Evolutionary conservation across 139 green algal species (phyloP), one percentile per base, ranked within the genome.

Genomic region (Chlorella sorokiniana): DNA sequence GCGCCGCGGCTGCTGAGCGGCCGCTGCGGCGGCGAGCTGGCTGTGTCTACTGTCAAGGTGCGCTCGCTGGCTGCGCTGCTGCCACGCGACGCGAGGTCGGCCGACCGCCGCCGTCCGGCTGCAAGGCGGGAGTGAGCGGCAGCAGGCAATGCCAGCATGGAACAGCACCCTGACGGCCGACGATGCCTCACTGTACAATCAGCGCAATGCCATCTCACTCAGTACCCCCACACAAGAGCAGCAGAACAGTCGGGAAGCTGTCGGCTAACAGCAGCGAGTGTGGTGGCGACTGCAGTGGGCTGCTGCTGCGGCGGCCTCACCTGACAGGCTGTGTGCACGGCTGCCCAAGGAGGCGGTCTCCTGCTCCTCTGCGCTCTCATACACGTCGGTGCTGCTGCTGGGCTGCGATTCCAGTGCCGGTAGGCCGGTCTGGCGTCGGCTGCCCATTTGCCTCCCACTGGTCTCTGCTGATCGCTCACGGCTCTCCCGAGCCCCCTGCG

Each of bases 31-130:
- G 56, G 52, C 7, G 54, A 69, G 73, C 52, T 68, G 59, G 54
- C 73, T 22, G 73, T 79, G 54, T 79, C 73, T 3, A 35, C 29
- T 2, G 7, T 22, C 2, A 29, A 22, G 23, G 18, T 59, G 41
- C 70, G 48, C 35, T 44, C 54, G 73, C 73, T 79, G 25, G 73
- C 54, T 1, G 29, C 54, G 54, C 73, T 79, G 52, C 73, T 79
- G 11, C 52, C 27, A 4, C 40, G 73, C 0, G 73, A 79, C 3
- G 11, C 37, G 0, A 48, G 9, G 7, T 64, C 73, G 6, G 42
- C 52, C 0, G 73, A 79, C 18, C 51, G 41, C 37, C 54, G 54
- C 14, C 38, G 73, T 16, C 27, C n/a, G 27, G 14, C 73, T 79
- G 73, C 73, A 69, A 51, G 40, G 22, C 25, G 6, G 8, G 68